Conservation (phyloP, 2,329 filamentous ascomycete species). For the Aspergillus ibericus region DNA sequence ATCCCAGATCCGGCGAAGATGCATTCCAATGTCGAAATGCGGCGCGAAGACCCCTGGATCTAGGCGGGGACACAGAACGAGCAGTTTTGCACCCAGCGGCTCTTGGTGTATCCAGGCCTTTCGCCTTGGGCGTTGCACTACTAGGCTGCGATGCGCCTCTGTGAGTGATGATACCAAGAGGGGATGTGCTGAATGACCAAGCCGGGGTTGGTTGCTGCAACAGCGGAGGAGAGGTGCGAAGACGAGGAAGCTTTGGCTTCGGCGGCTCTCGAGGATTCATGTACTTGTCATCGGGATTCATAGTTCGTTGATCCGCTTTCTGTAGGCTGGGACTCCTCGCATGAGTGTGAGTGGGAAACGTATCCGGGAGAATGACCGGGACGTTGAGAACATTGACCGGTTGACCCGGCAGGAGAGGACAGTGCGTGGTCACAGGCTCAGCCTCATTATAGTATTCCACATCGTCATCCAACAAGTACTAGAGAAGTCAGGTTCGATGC, state of each 20-base stretch:
- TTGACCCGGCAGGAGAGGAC: constrained; percentile 85
- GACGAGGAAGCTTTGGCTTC: constrained; percentile 47
- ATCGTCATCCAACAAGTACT: constrained; percentile 83
- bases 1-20: constrained; percentile 23
- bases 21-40: constrained; percentile 38
- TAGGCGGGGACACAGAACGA: constrained; percentile 40
- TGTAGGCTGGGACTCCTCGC: constrained; percentile 66
- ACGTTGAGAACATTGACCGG: constrained; percentile 81
- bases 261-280: constrained; percentile 64
- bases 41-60: constrained; percentile 38
- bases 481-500: constrained; percentile 26
- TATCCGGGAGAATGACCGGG: constrained; percentile 63
- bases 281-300: constrained; percentile 77
- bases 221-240: constrained; percentile 47
- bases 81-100: constrained; percentile 28
- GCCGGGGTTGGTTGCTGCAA: constrained; percentile 25
- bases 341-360: constrained; percentile 52
- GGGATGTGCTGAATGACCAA: constrained; percentile 30
- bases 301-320: constrained; percentile 65
- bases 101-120: constrained; percentile 17
- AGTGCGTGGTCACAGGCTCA: constrained; percentile 72
- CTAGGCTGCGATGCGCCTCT: constrained; percentile 38
- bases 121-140: constrained; percentile 23
- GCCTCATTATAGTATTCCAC: constrained; percentile 73
- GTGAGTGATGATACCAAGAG: constrained; percentile 26